phyloP scores from a whole-genome alignment of 768 basidiomycete genomes.

The Pleurotus ostreatus region DNA sequence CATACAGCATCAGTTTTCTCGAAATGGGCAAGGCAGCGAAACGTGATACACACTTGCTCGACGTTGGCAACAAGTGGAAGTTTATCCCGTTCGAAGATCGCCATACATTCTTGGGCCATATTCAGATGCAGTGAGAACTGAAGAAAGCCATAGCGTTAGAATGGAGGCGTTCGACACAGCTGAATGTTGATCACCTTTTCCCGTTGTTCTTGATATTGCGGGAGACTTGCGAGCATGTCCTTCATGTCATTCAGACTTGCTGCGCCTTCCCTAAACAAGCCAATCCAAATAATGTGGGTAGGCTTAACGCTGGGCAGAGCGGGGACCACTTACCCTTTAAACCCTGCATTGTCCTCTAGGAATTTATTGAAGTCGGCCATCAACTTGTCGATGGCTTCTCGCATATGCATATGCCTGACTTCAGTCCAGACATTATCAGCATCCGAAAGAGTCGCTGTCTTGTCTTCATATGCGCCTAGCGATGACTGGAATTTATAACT shows the following conservation, averaged over 20 bases:
- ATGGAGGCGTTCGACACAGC: too few relatives aligned
- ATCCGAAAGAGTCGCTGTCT: slow-evolving; percentile 82
- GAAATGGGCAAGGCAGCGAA: slow-evolving; percentile 14
- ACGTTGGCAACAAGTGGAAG: slow-evolving; percentile 80
- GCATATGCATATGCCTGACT: slow-evolving; percentile 97
- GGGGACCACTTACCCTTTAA: slow-evolving; percentile 64
- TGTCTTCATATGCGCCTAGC: slow-evolving; percentile 81
- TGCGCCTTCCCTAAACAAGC: slow-evolving; percentile 79
- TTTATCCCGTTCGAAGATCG: slow-evolving; percentile 84
- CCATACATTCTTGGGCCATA: slow-evolving; percentile 99
- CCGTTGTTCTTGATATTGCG: slow-evolving; percentile 91
- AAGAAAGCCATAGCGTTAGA: too few relatives aligned
- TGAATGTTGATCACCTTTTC: slow-evolving; percentile 63
- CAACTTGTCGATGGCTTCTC: slow-evolving; percentile 94
- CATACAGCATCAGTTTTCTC: neutral
- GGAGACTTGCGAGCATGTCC: slow-evolving; percentile 94
- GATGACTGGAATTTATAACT: slow-evolving; percentile 96
- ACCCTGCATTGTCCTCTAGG: slow-evolving; percentile 90
- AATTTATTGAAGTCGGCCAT: slow-evolving; percentile 97
- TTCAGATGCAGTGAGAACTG: slow-evolving; percentile 95
- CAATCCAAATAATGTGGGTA: too few relatives aligned
- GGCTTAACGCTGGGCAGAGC: neutral
- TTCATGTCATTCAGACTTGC: slow-evolving; percentile 97
- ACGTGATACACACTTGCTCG: slow-evolving; percentile 62
- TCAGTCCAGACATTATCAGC: slow-evolving; percentile 87